These are phyloP conservation scores for Magnusiomyces fungicola DNA, from an alignment of 1,139 yeast species.

Conservation along the genomic window DNA sequence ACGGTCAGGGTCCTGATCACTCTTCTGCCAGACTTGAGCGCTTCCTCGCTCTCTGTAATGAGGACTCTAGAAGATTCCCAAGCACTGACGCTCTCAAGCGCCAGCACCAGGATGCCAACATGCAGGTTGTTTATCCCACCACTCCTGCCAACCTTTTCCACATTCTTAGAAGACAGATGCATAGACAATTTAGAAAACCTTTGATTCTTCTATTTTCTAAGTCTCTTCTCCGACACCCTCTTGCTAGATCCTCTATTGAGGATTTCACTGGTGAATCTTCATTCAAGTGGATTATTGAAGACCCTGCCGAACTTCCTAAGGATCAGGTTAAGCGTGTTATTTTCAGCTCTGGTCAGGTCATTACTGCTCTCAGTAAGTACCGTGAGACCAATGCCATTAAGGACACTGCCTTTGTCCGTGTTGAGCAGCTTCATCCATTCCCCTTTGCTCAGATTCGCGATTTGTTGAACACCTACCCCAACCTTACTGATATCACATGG, in stretches of 20 bases:
- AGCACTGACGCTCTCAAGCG: conserved; percentile 79
- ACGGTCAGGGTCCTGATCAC: conserved; percentile 99
- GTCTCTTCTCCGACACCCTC: conserved; percentile 92
- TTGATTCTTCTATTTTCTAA: conserved; percentile 84
- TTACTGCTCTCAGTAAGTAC: conserved; percentile 82
- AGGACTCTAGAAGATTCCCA: conserved; percentile 94
- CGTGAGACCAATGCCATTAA: conserved; percentile 71
- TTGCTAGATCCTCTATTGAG: conserved; percentile 75
- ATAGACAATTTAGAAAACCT: conserved; percentile 98
- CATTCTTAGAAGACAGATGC: conserved; percentile 96
- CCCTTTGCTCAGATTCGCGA: conserved; percentile 93
- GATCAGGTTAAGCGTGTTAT: conserved; percentile 86
- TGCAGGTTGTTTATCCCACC: conserved; percentile 97
- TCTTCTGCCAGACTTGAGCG: conserved; percentile 97
- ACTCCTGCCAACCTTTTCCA: conserved; percentile 98
- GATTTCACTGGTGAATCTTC: conserved; percentile 90
- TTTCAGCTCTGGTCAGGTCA: conserved; percentile 88
- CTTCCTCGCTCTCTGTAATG: conserved; percentile 91
- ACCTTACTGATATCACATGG: conserved; percentile 84
- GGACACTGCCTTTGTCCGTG: conserved; percentile 77
- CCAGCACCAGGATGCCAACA: conserved; percentile 98
- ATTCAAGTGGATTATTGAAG: conserved; percentile 95
- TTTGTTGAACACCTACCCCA: conserved; percentile 70
- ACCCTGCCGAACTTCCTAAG: conserved; percentile 70
- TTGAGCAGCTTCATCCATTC: conserved; percentile 98